Conservation (phyloP, 176 grass and related monocot species). For the Aegilops sharonensis region DNA sequence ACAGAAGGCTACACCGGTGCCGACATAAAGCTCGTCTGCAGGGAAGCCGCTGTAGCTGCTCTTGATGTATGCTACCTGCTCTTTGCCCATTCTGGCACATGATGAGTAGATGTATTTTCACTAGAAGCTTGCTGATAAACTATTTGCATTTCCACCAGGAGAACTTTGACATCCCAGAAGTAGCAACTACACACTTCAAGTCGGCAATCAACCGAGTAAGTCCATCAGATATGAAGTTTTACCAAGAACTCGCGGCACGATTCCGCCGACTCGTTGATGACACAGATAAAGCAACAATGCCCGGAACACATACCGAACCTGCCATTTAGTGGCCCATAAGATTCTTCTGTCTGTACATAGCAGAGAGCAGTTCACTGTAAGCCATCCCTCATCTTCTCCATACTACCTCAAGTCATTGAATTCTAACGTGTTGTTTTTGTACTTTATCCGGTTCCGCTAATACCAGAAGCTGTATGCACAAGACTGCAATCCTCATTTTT, state of each 20-base stretch:
- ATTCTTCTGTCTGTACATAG: not conserved
- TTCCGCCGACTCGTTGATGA: conserved; percentile 58
- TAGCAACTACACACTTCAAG: conserved; percentile 66
- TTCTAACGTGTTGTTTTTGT: not conserved
- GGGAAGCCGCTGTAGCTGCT: conserved; percentile 81
- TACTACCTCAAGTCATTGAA: not conserved
- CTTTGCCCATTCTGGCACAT: not conserved
- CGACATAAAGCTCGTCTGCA: conserved; percentile 82
- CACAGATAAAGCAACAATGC: conserved; percentile 16
- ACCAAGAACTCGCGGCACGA: conserved; percentile 54
- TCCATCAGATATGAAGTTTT: conserved; percentile 74
- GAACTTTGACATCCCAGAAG: conserved; percentile 50
- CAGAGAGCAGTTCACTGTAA: not conserved
- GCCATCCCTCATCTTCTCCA: not conserved
- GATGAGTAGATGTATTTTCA: not conserved
- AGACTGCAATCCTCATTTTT: not conserved
- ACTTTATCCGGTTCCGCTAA: not conserved
- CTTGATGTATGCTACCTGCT: conserved; percentile 67
- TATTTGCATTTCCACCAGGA: conserved; percentile 43
- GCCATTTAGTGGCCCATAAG: not conserved
- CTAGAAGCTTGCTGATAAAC: conserved; percentile 6
- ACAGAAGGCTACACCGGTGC: conserved; percentile 92
- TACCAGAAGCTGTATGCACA: not conserved
- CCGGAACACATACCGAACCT: not conserved
- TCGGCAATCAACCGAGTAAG: conserved; percentile 36